A percentile compares a stretch with the other conserved stretches of the same genome.
These are phyloP conservation scores for Scenedesmus sp. DNA, from an alignment of 163 green algal genomes.

Conservation along the genomic window DNA sequence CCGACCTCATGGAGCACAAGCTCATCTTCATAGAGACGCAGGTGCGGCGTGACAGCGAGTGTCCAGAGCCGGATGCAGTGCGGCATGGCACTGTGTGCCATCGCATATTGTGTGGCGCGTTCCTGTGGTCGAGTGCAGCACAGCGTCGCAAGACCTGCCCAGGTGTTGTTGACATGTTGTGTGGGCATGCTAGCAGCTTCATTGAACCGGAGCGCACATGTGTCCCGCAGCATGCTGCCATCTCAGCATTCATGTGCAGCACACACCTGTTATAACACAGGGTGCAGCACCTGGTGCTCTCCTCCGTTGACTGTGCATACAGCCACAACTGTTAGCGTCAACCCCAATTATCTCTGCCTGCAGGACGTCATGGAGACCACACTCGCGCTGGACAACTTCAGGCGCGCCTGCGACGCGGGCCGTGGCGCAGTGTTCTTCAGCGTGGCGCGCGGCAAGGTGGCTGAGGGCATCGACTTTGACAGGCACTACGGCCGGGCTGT, in stretches of 20 bases:
- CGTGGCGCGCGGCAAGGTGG: slow-evolving; percentile 85
- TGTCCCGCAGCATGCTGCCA: not conserved
- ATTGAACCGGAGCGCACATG: not conserved
- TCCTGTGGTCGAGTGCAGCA: not conserved
- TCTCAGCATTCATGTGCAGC: not conserved
- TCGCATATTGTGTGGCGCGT: not conserved
- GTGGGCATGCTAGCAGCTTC: not conserved
- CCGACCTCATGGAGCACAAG: slow-evolving; percentile 95
- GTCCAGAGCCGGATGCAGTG: not conserved
- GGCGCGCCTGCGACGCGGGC: slow-evolving; percentile 96
- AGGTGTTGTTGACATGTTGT: not conserved
- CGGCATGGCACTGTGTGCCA: not conserved
- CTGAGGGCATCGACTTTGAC: slow-evolving; percentile 99
- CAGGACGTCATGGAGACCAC: slow-evolving; percentile 99
- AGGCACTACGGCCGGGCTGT: slow-evolving; percentile 97
- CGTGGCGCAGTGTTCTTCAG: slow-evolving; percentile 95
- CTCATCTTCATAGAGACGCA: slow-evolving; percentile 99
- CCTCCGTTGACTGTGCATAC: too few species aligned
- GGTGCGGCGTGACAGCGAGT: slow-evolving; percentile 38
- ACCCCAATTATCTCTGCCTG: not conserved
- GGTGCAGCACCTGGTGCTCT: too few species aligned
- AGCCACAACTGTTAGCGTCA: too few species aligned
- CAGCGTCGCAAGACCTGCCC: not conserved
- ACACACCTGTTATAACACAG: too few species aligned
- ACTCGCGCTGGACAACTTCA: slow-evolving; percentile 98